Evolutionary conservation across 306 rosid genomes (phyloP), one percentile per base, ranked within the genome.

Genomic region (Dicorynia guianensis): DNA sequence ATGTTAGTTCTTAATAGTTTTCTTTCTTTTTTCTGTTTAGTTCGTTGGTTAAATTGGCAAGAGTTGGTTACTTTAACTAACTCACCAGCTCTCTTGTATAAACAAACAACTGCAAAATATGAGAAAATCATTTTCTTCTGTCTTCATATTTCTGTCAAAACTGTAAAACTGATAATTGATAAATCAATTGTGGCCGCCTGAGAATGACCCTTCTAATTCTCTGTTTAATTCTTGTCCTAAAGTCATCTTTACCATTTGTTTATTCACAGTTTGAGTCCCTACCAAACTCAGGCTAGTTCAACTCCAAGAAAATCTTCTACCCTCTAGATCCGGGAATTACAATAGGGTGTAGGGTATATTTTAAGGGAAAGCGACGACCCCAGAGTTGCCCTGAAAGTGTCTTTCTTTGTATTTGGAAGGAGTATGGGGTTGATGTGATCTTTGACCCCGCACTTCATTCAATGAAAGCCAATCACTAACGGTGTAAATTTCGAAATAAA

Each of bases 391-490:
- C 19, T 48, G 35, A 72, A 72, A 54, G 80, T 76, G 46, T 80
- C 62, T 76, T 60, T 77, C 76, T 61, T 70, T 72, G 70, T 33
- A 65, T 71, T 46, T 74, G 44, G 55, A 40, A 78, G 69, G 50
- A 74, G 71, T 40, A 56, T 5, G 81, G 66, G 71, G 11, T 68
- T 68, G 82, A 80, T 72, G 84, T 80, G 87, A 80, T 76, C 63
- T 80, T 84, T 84, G 85, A 67, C 85, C 63, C 65, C 5, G 58
- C 80, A 72, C 87, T 34, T 49, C 63, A 67, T 60, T 80, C 58
- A 71, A 80, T 56, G 68, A 60, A 62, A 79, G 76, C 57, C 77
- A 10, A 62, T 69, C 63, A 64, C 56, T 69, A 54, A 68, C 53
- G 20, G 46, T 77, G 39, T 67, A 67, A 75, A 44, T 70, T 63